These are phyloP conservation scores for Aureobasidium sp. DNA, from an alignment of 2,329 filamentous ascomycete species.

Conservation along the genomic window DNA sequence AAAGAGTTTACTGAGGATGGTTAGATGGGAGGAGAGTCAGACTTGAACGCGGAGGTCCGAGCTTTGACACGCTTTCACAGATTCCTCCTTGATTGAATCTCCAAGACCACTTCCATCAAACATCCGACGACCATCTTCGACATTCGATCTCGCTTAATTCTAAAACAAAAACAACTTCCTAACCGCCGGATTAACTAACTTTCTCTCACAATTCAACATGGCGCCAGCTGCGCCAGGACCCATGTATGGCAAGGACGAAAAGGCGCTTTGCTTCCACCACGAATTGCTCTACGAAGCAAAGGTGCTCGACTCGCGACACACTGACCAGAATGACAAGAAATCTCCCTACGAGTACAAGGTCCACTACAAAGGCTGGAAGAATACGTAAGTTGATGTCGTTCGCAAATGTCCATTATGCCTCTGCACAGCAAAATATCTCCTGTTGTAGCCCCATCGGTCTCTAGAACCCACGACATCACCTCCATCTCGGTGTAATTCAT, in stretches of 20 bases:
- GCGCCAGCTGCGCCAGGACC: slow-evolving; percentile 46
- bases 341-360: slow-evolving; percentile 81
- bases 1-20: neutral
- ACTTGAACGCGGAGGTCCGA: slow-evolving; percentile 8
- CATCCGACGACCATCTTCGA: neutral
- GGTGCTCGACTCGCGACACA: slow-evolving; percentile 68
- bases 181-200: no score
- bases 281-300: slow-evolving; percentile 97
- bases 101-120: slow-evolving; percentile 7
- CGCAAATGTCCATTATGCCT: neutral
- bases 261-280: slow-evolving; percentile 92
- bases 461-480: neutral
- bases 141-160: neutral
- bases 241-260: slow-evolving; percentile 70
- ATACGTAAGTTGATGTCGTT: slow-evolving; percentile 56
- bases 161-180: neutral
- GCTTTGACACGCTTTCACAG: slow-evolving; percentile 12
- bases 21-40: neutral
- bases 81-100: slow-evolving; percentile 13
- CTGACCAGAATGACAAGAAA: slow-evolving; percentile 58
- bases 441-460: neutral
- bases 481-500: neutral
- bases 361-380: slow-evolving; percentile 99
- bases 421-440: neutral
- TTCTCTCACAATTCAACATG: slow-evolving; percentile 42